Evolutionary conservation across 2,329 filamentous ascomycete genomes (phyloP), one percentile per base, ranked within the genome.

Genomic region (Juglanconis sp.): DNA sequence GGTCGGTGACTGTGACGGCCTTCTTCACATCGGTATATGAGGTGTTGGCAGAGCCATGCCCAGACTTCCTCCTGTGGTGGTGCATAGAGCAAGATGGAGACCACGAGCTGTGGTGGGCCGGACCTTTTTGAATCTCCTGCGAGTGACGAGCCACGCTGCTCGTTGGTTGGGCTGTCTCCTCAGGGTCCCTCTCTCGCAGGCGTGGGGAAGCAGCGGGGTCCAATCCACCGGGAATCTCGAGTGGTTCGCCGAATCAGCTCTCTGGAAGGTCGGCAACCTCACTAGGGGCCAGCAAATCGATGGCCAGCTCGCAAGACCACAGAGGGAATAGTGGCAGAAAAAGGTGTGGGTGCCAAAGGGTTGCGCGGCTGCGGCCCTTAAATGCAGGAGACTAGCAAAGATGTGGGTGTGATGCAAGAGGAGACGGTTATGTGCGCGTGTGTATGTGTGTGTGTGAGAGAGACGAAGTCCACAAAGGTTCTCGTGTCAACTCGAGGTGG

Each of bases 11-110:
- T 7, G 74, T 72, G 61, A 78, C 77, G 35, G 78, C 73, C 68
- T 81, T 83, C 66, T 82, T 80, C 31, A 82, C 78, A 66, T 85
- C 83, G 47, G 82, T 83, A 72, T 76, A 76, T 57, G 82, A 83
- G 48, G 79, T 77, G 71, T 81, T 82, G 62, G 76, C 74, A 62
- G 78, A 77, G 68, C 72, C 75, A 72, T 83, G 80, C 63, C 83
- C 82, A 50, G 83, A 85, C 73, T 79, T 84, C 69, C 80, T 79
- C 68, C 83, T 79, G 61, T 77, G 78, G 71, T 86, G 82, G 72
- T 84, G 81, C 83, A 86, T 85, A 66, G 70, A 62, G 54, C 17
- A 55, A 35, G 51, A 42, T 34, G 53, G 40, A 32, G 38, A 53
- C 10, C 49, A 52, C n/a, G 46, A 53, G 61, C 53, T 32, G 46